Evolutionary conservation across 2,329 filamentous ascomycete genomes (phyloP), one percentile per base, ranked within the genome.

Genomic region (Calonectria pseudoreteaudii): DNA sequence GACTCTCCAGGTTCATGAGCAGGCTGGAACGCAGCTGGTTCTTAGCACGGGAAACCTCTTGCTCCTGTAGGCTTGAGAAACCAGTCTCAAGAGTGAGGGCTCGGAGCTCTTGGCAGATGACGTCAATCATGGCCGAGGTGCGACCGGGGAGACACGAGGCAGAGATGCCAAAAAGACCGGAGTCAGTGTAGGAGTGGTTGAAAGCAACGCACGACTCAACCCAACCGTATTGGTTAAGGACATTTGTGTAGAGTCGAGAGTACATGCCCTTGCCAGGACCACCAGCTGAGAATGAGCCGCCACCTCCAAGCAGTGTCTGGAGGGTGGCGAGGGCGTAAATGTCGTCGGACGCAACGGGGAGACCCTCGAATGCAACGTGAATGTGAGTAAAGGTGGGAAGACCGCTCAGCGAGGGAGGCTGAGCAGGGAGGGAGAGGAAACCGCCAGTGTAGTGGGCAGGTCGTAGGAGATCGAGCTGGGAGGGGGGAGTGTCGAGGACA

Each of bases 191-290:
- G 60, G 94, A 95, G 88, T 98, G 96, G 89, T 98, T 98, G 88
- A 98, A 98, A 36, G 96, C 94, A 66, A 98, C 90, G 86, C 97
- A 98, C 74, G 93, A 96, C 86, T 99, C 97, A 31, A 99, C 95
- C 96, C 96, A 99, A 79, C 94, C 95, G 86, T 98, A 93, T 86
- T 98, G 96, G 88, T 99, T 99, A 66, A 99, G 91, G 0, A 98
- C 96, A 83, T 98, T 98, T 76, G 96, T 98, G 89, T 98, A 99
- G 11, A 99, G 91, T 16, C 97, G 94, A 47, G 95, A 98, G 89
- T 98, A 98, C 97, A 99, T 99, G 84, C 97, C 97, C 88, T 99
- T 99, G 68, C 97, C 97, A 6, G 97, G 97, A 0, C 97, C 97
- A 80, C 97, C 97, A 68, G 97, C 97, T 20, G 95, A 98, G 88